Conservation (phyloP, 768 basidiomycete species). For the Lyophyllum decastes region DNA sequence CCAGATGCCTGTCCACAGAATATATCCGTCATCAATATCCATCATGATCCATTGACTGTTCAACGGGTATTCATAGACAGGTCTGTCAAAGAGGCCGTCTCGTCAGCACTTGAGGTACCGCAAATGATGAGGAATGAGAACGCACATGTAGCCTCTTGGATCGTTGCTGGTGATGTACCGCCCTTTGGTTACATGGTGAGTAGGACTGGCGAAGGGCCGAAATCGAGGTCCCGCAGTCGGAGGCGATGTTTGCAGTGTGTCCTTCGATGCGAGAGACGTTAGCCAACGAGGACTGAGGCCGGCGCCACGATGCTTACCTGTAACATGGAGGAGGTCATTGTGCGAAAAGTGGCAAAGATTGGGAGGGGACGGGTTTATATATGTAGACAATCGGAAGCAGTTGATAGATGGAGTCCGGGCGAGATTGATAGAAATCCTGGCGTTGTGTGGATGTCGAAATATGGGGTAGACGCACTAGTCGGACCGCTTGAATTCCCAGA, state of each 20-base stretch:
- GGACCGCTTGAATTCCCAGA: constrained; percentile 37
- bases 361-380: constrained; percentile 19
- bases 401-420: constrained; percentile 22
- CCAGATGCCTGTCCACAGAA: constrained; percentile 94
- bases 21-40: constrained; percentile 91
- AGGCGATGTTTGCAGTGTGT: constrained; percentile 42
- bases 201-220: constrained; percentile 72
- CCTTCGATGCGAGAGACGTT: constrained; percentile 26
- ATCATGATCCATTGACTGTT: constrained; percentile 96
- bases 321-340: constrained; percentile 47
- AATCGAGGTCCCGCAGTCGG: constrained; percentile 44
- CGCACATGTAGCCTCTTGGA: constrained; percentile 86
- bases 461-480: constrained; percentile 19
- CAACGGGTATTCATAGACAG: constrained; percentile 88
- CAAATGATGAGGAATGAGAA: background rate
- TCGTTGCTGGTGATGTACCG: constrained; percentile 91
- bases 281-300: background rate
- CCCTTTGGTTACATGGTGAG: constrained; percentile 82
- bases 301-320: constrained; percentile 34
- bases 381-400: constrained; percentile 16
- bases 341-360: constrained; percentile 13
- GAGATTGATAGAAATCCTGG: constrained; percentile 15
- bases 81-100: constrained; percentile 37
- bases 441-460: constrained; percentile 15
- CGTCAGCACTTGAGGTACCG: background rate